A percentile compares a stretch with the other conserved stretches of the same genome.
Conservation (phyloP, 805 yeast genomes). For the Cyberlindnera sargentensis region DNA sequence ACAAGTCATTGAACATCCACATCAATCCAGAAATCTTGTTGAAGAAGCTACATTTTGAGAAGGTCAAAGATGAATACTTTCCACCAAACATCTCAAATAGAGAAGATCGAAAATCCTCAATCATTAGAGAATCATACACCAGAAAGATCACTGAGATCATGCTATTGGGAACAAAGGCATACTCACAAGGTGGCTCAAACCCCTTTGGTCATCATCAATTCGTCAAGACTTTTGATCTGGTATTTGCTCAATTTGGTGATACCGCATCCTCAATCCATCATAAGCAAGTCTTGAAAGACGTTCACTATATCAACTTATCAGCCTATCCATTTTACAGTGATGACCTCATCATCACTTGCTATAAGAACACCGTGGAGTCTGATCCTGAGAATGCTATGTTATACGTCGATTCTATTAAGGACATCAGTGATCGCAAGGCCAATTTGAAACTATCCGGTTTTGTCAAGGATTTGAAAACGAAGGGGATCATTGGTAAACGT, state of each 20-base stretch:
- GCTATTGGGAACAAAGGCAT: slow-evolving; percentile 34
- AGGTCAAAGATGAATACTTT: slow-evolving; percentile 28
- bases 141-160: slow-evolving; percentile 50
- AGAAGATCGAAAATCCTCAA: slow-evolving; percentile 26
- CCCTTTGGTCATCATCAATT: slow-evolving; percentile 25
- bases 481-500: slow-evolving; percentile 45
- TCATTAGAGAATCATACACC: slow-evolving; percentile 41
- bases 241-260: slow-evolving; percentile 28
- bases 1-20: slow-evolving; percentile 46
- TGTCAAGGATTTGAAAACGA: slow-evolving; percentile 40
- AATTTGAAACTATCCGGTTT: slow-evolving; percentile 38
- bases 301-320: slow-evolving; percentile 39
- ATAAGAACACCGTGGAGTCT: slow-evolving; percentile 30
- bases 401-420: slow-evolving; percentile 52
- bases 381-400: slow-evolving; percentile 42
- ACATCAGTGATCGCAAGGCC: slow-evolving; percentile 41
- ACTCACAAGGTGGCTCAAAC: slow-evolving; percentile 19
- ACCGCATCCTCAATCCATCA: slow-evolving; percentile 20
- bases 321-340: slow-evolving; percentile 44
- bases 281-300: slow-evolving; percentile 20
- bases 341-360: slow-evolving; percentile 39
- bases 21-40: slow-evolving; percentile 49
- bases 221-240: slow-evolving; percentile 18
- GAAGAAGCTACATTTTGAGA: slow-evolving; percentile 38
- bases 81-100: slow-evolving; percentile 41